These are phyloP conservation scores for Entomophthora muscae DNA, from an alignment of 371 early-diverging fungal species.

Conservation along the genomic window DNA sequence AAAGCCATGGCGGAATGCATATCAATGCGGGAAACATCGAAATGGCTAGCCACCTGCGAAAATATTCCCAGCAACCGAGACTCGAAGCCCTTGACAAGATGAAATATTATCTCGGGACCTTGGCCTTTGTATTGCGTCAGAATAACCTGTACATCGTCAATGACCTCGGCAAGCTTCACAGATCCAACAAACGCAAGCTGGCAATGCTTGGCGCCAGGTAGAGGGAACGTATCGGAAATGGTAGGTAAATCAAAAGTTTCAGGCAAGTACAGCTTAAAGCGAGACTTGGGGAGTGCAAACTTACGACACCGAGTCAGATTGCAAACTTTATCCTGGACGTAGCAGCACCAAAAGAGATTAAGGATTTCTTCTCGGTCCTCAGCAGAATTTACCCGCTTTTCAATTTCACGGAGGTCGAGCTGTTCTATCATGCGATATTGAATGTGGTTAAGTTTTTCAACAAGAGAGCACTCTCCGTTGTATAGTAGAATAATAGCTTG, in stretches of 20 bases:
- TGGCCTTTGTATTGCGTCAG: neutral
- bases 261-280: neutral
- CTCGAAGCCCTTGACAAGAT: neutral
- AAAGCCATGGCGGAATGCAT: neutral
- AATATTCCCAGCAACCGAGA: no score
- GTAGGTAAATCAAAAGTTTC: neutral
- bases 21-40: neutral
- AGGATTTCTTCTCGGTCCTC: neutral
- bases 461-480: constrained; percentile 3
- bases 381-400: neutral
- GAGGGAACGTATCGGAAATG: neutral
- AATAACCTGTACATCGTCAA: neutral
- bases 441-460: neutral
- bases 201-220: neutral
- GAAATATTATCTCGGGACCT: neutral
- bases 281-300: neutral
- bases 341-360: neutral
- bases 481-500: constrained; percentile 3
- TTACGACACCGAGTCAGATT: neutral
- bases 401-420: neutral
- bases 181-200: neutral
- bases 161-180: neutral
- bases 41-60: neutral
- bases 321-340: constrained; percentile 7
- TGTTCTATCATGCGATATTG: constrained; percentile 2